Percentiles rank a stretch among this genome's conserved stretches.
Conservation (phyloP, 2,329 filamentous ascomycete genomes). For the Fusarium liriodendri region DNA sequence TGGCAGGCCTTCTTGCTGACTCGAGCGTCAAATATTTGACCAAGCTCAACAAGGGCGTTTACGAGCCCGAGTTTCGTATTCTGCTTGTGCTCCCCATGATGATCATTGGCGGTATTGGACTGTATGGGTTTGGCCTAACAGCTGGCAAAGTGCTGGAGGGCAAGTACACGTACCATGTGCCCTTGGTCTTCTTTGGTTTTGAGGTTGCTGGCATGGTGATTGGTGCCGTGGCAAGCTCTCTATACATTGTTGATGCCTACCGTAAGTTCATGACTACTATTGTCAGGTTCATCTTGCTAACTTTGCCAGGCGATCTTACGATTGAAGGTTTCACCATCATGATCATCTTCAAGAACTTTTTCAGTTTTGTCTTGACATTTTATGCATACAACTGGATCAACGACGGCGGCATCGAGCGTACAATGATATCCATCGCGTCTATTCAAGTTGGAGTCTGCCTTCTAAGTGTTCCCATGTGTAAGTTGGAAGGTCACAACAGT, state of each 20-base stretch:
- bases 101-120: conserved; percentile 78
- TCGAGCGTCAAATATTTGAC: conserved; percentile 78
- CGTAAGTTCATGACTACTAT: conserved; percentile 62
- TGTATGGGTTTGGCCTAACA: conserved; percentile 88
- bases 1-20: conserved; percentile 82
- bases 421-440: conserved; percentile 77
- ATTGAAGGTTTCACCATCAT: conserved; percentile 91
- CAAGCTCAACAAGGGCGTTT: conserved; percentile 79
- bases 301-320: conserved; percentile 73
- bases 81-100: conserved; percentile 85
- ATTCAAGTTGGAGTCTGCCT: conserved; percentile 84
- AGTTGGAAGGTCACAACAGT: conserved; percentile 69
- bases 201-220: conserved; percentile 93
- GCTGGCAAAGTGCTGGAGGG: conserved; percentile 65
- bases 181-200: conserved; percentile 84
- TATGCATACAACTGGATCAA: conserved; percentile 88
- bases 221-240: conserved; percentile 83
- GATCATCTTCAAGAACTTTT: conserved; percentile 94
- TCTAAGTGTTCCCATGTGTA: conserved; percentile 82
- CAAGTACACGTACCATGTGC: conserved; percentile 77
- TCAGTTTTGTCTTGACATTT: conserved; percentile 87
- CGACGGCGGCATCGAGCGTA: conserved; percentile 66
- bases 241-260: conserved; percentile 95
- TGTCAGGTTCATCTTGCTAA: background rate
- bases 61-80: conserved; percentile 92